Percentiles rank a stretch among this genome's conserved stretches.
These are phyloP conservation scores for Saccharomycopsis sp. DNA, from an alignment of 805 yeast species.

Conservation along the genomic window DNA sequence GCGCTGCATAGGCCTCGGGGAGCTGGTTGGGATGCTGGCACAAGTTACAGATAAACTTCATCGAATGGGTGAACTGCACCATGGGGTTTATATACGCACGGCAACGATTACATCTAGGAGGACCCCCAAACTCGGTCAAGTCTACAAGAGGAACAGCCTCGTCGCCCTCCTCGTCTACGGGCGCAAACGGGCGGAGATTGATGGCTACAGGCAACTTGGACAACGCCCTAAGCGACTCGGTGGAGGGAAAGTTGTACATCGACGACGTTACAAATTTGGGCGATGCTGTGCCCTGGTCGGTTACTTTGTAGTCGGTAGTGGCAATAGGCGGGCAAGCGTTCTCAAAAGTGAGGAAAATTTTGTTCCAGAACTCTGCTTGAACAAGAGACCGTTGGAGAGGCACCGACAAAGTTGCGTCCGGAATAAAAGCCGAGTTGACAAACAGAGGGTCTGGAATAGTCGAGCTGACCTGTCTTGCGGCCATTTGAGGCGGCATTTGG, in stretches of 20 bases:
- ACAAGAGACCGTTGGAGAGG: slow-evolving; percentile 31
- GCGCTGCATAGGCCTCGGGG: slow-evolving; percentile 59
- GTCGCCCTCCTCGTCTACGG: slow-evolving; percentile 39
- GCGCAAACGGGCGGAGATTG: slow-evolving; percentile 80
- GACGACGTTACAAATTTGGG: slow-evolving; percentile 74
- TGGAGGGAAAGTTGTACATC: slow-evolving; percentile 75
- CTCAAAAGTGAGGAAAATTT: slow-evolving; percentile 61
- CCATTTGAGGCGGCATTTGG: not conserved
- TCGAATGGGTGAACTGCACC: slow-evolving; percentile 53
- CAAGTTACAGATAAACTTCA: slow-evolving; percentile 72
- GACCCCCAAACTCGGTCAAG: slow-evolving; percentile 40
- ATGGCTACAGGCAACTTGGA: slow-evolving; percentile 79
- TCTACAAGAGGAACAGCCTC: slow-evolving; percentile 64
- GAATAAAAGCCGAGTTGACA: not conserved
- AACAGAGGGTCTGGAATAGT: slow-evolving; percentile 11
- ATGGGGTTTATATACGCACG: slow-evolving; percentile 80
- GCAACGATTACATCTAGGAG: slow-evolving; percentile 89
- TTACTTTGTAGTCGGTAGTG: slow-evolving; percentile 57
- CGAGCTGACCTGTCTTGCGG: slow-evolving; percentile 2
- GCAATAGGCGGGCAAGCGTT: slow-evolving; percentile 81
- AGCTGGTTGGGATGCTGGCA: slow-evolving; percentile 71
- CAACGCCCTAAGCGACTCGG: slow-evolving; percentile 59
- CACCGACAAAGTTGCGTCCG: slow-evolving; percentile 19
- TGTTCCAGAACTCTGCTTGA: slow-evolving; percentile 32
- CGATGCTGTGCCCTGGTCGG: slow-evolving; percentile 81